phyloP scores from a whole-genome alignment of 2,329 filamentous ascomycete species.

The Trichoderma cornu-damae region DNA sequence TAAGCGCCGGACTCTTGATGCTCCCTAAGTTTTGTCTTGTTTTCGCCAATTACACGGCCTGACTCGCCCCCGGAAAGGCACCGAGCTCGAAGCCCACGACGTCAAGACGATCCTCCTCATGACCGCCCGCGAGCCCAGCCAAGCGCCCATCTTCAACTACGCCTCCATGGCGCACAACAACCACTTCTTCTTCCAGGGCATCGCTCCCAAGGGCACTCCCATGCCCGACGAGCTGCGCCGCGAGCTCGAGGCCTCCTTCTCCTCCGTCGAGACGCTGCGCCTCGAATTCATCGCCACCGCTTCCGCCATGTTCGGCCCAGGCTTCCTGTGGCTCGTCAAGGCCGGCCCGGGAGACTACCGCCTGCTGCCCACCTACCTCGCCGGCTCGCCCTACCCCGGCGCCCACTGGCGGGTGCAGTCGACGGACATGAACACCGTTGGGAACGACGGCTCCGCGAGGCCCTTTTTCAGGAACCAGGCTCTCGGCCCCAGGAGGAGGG shows the following conservation, averaged over 20 bases:
- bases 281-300: conserved; percentile 76
- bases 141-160: conserved; percentile 85
- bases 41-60: not conserved
- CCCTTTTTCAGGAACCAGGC: conserved; percentile 38
- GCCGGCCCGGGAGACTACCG: conserved; percentile 47
- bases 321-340: conserved; percentile 92
- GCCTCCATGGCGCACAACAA: conserved; percentile 96
- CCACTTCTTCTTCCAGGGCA: conserved; percentile 68
- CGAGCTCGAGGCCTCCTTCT: conserved; percentile 67
- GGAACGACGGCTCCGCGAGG: conserved; percentile 36
- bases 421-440: conserved; percentile 64
- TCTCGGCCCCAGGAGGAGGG: conserved; percentile 28
- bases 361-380: conserved; percentile 84
- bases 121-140: conserved; percentile 71
- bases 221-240: conserved; percentile 54
- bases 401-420: conserved; percentile 73
- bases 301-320: conserved; percentile 88
- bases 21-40: not conserved
- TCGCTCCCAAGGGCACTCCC: conserved; percentile 39
- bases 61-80: conserved; percentile 48
- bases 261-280: conserved; percentile 75
- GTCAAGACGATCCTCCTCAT: conserved; percentile 65
- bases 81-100: conserved; percentile 55
- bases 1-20: conserved; percentile 48
- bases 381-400: conserved; percentile 79